These are phyloP conservation scores for Thozetella sp. DNA, from an alignment of 495 filamentous ascomycete species.

Conservation along the genomic window DNA sequence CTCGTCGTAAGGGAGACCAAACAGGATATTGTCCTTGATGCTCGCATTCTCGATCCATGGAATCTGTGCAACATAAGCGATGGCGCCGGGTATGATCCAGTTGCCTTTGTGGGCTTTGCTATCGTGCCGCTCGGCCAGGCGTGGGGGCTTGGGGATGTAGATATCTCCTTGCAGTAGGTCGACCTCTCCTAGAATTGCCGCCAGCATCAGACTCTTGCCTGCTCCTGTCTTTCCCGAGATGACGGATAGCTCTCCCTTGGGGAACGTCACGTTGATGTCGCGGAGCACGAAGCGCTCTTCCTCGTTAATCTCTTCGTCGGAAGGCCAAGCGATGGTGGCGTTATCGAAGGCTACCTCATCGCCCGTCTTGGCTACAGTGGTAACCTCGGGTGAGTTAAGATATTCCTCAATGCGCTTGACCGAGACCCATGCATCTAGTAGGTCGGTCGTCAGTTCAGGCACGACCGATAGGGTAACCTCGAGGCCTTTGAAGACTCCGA, in stretches of 20 bases:
- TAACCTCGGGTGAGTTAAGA: conserved; percentile 67
- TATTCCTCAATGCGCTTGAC: conserved; percentile 74
- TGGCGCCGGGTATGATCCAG: conserved; percentile 69
- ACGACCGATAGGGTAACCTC: conserved; percentile 71
- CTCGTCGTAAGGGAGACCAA: conserved; percentile 69
- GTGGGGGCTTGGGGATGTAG: conserved; percentile 48
- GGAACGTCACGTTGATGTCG: conserved; percentile 66
- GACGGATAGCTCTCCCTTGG: conserved; percentile 68
- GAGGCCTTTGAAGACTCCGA: conserved; percentile 72
- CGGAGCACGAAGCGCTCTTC: conserved; percentile 63
- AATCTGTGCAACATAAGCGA: conserved; percentile 80
- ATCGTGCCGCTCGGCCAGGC: conserved; percentile 49
- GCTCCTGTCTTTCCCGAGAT: conserved; percentile 69
- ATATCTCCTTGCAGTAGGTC: conserved; percentile 56
- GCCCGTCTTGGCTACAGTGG: conserved; percentile 53
- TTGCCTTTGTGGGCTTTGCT: conserved; percentile 61
- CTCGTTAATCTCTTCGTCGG: conserved; percentile 51
- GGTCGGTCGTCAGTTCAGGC: conserved; percentile 72
- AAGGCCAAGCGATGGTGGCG: conserved; percentile 78
- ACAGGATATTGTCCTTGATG: conserved; percentile 74
- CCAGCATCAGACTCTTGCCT: conserved; percentile 67
- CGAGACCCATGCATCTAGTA: conserved; percentile 74
- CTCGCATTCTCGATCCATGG: conserved; percentile 87
- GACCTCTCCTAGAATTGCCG: conserved; percentile 66
- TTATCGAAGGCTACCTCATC: conserved; percentile 65